Evolutionary conservation across 345 rosid species (phyloP).

Genomic region (Eucalyptus shirleyi): DNA sequence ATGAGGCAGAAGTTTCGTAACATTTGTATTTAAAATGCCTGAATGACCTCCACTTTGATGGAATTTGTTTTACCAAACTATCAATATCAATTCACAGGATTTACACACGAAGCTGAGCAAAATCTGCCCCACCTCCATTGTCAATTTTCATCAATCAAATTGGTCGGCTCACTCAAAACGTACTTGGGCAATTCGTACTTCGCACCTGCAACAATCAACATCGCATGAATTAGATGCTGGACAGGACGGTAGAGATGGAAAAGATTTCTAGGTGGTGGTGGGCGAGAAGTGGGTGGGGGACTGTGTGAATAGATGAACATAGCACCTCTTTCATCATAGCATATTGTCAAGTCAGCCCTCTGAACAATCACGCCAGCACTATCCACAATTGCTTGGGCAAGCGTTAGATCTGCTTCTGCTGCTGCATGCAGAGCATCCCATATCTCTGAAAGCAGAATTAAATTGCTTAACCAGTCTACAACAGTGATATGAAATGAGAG

Average conservation of each 20-base stretch:
- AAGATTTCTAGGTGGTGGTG: background rate
- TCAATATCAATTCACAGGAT: conserved; percentile 10
- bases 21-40: background rate
- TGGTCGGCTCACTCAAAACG: conserved; percentile 71
- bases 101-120: conserved; percentile 10
- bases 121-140: background rate
- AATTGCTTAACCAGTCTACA: background rate
- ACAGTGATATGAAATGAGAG: background rate
- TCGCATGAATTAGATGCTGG: background rate
- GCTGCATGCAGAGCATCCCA: conserved; percentile 79
- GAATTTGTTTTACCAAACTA: background rate
- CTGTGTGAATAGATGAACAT: background rate
- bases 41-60: background rate
- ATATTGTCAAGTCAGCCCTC: conserved; percentile 56
- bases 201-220: conserved; percentile 41
- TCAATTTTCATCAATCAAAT: conserved; percentile 41
- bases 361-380: conserved; percentile 77
- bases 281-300: background rate
- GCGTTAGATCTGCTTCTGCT: conserved; percentile 42
- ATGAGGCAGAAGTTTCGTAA: background rate
- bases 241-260: background rate
- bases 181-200: conserved; percentile 76
- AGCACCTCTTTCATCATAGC: conserved; percentile 84
- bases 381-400: conserved; percentile 69
- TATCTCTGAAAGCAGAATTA: background rate